Evolutionary conservation across 2,329 filamentous ascomycete genomes (phyloP), one percentile per base, ranked within the genome.

Genomic region (Scedosporium boydii): DNA sequence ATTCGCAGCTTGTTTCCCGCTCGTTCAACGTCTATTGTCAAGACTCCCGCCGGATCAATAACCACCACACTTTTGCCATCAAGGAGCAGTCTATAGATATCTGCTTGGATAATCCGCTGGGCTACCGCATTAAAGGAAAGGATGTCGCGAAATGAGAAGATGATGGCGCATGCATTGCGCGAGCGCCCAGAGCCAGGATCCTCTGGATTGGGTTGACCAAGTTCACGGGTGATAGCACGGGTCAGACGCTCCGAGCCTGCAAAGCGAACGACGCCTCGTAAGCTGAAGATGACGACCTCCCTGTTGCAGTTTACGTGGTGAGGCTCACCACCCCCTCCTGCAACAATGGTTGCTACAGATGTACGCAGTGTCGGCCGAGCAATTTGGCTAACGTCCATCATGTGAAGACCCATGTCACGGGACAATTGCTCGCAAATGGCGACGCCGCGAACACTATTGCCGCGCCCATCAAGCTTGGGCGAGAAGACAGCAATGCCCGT

Each of bases 331-430:
- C n/a, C n/a, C n/a, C n/a, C n/a, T n/a, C n/a, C n/a, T n/a, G n/a
- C n/a, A n/a, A n/a, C 65, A 38, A 74, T 70, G 3, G 70, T 73
- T 5, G 69, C 68, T 6, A 71, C 66, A 1, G 69, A 67, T 2
- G 69, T 71, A 4, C 68, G 67, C 3, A 71, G 69, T 0, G 70
- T 73, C 0, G 71, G 69, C n/a, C 67, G 60, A 5, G 67, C 68
- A 16, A 73, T 71, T 58, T 73, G 71, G 62, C 69, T 71, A 1
- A 71, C 69, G 26, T 73, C 71, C 71, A 73, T 72, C 71, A 73
- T 73, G 64, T 73, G 71, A 44, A 73, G 65, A 4, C 71, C 71
- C 71, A 73, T 72, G 14, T 73, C 71, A 5, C 65, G 58, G 0
- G 71, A 73, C 1, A 73, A 62, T 59, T 70, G 65, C 59, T 73